These are phyloP conservation scores for Cryphonectria japonica DNA, from an alignment of 2,329 filamentous ascomycete genomes.

Conservation along the genomic window DNA sequence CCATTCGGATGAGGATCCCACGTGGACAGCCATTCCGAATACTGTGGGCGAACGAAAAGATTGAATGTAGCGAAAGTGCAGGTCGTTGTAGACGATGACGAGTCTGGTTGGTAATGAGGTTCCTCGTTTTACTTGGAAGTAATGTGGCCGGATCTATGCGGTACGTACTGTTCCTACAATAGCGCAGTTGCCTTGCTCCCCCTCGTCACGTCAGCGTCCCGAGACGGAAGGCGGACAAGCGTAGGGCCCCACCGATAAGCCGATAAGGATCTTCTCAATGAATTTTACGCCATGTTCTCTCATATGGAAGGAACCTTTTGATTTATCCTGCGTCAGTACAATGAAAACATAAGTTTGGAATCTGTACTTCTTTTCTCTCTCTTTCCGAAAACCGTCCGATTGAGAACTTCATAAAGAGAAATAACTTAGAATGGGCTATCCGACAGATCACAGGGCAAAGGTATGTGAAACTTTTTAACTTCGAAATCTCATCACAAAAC, in stretches of 20 bases:
- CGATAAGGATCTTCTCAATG: conserved; percentile 7
- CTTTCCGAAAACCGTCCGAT: not conserved
- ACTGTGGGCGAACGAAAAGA: too few relatives aligned
- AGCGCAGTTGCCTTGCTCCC: conserved; percentile 1
- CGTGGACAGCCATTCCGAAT: conserved; percentile 54
- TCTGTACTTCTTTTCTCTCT: not conserved
- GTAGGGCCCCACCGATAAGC: conserved; percentile 2
- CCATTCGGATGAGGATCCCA: conserved; percentile 73
- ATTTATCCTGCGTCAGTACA: not conserved
- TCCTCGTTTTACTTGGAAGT: conserved; percentile 2
- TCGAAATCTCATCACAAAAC: conserved; percentile 3
- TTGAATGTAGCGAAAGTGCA: not conserved
- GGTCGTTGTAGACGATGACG: not conserved
- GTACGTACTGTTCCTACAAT: not conserved
- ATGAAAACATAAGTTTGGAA: too few relatives aligned
- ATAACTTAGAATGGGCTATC: conserved; percentile 4
- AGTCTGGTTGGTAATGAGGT: not conserved
- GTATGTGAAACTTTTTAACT: conserved; percentile 9
- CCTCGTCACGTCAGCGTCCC: not conserved
- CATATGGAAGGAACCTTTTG: not conserved
- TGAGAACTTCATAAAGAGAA: not conserved
- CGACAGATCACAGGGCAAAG: conserved; percentile 30
- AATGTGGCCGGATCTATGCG: conserved; percentile 27
- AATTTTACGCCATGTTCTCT: conserved; percentile 13
- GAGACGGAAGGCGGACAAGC: conserved; percentile 10